phyloP scores from a whole-genome alignment of 1,284 basidiomycete genomes.

The Cerioporus squamosus region DNA sequence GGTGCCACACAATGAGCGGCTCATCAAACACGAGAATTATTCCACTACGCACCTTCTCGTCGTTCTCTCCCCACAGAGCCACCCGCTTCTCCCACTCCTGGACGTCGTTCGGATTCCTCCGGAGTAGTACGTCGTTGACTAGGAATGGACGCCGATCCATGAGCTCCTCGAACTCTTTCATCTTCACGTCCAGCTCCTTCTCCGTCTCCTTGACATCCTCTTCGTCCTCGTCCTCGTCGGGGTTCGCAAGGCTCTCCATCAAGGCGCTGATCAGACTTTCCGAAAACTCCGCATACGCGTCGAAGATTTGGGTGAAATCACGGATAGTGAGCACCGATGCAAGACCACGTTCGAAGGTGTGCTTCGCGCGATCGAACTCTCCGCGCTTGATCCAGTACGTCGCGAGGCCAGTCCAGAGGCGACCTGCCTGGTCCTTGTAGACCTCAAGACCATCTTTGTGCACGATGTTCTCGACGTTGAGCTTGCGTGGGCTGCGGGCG shows the following conservation, averaged over 20 bases:
- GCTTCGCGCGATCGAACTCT: slow-evolving; percentile 89
- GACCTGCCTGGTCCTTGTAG: slow-evolving; percentile 96
- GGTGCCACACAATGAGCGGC: not conserved
- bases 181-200: slow-evolving; percentile 84
- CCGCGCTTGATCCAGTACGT: slow-evolving; percentile 99
- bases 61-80: slow-evolving; percentile 92
- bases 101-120: slow-evolving; percentile 97
- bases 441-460: slow-evolving; percentile 83
- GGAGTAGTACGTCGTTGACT: slow-evolving; percentile 92
- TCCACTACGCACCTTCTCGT: slow-evolving; percentile 74
- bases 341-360: slow-evolving; percentile 90
- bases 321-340: slow-evolving; percentile 89
- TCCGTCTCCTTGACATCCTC: slow-evolving; percentile 83
- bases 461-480: slow-evolving; percentile 90
- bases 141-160: slow-evolving; percentile 97
- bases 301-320: slow-evolving; percentile 98
- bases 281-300: slow-evolving; percentile 94
- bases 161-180: slow-evolving; percentile 93
- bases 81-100: slow-evolving; percentile 99
- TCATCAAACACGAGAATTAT: not conserved
- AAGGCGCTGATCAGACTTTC: slow-evolving; percentile 91
- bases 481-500: slow-evolving; percentile 67
- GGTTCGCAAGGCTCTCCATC: slow-evolving; percentile 83
- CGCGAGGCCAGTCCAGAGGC: slow-evolving; percentile 94
- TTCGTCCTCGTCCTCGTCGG: slow-evolving; percentile 75